Conservation (phyloP, 176 grass and related monocot genomes). For the Panicum miliaceum region DNA sequence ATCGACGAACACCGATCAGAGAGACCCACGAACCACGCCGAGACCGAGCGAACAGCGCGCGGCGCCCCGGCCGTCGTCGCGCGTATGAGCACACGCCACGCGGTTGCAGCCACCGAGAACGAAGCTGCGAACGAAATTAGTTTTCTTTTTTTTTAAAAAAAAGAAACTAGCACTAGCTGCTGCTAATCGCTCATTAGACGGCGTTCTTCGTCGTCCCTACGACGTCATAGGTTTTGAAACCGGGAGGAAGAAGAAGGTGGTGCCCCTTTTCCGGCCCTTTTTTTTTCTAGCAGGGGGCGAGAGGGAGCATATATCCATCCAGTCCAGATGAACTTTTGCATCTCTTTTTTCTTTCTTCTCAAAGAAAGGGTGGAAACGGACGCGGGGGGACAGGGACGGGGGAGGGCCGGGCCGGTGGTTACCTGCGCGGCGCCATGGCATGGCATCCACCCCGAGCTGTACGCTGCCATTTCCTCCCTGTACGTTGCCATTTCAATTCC, state of each 20-base stretch:
- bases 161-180: not conserved
- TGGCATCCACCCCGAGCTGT: not conserved
- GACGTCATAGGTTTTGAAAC: slow-evolving; percentile 35
- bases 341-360: not conserved
- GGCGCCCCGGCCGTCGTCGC: not conserved
- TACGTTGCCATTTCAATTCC: too few relatives aligned
- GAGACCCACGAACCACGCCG: not conserved
- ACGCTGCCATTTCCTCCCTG: too few relatives aligned
- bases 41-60: not conserved
- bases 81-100: not conserved
- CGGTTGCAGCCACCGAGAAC: not conserved
- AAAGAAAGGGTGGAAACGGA: not conserved
- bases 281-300: not conserved
- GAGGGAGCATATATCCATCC: slow-evolving; percentile 15
- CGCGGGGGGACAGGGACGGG: not conserved
- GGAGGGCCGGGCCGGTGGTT: not conserved
- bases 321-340: not conserved
- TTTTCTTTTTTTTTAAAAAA: not conserved
- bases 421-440: not conserved
- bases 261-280: not conserved
- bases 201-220: not conserved
- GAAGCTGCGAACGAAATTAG: not conserved
- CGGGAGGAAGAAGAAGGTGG: not conserved
- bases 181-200: not conserved
- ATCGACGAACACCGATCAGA: not conserved